Percentiles rank a stretch among this genome's conserved stretches.
These are phyloP conservation scores for Cryptomeria japonica DNA, from an alignment of 75 land plant genomes.

Conservation along the genomic window DNA sequence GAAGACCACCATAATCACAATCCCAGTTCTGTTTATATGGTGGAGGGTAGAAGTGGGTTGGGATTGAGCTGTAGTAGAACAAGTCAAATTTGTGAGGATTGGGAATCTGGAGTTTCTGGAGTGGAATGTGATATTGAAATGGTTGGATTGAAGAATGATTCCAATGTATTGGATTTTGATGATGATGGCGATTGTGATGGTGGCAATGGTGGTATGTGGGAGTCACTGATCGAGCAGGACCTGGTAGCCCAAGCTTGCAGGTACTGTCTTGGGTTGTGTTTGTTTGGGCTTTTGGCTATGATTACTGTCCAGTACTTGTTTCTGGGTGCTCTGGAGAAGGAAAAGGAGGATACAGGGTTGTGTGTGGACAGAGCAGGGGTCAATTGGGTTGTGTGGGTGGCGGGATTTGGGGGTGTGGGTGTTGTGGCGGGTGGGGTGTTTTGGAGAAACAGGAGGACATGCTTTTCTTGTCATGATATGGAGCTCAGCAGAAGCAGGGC, in stretches of 20 bases:
- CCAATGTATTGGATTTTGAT: neutral
- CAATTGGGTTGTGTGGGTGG: too few relatives aligned
- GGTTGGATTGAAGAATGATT: neutral
- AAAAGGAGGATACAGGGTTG: neutral
- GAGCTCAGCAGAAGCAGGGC: conserved; percentile 5
- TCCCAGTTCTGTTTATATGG: neutral
- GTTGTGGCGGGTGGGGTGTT: too few relatives aligned
- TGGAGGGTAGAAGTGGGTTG: neutral
- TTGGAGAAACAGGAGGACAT: neutral
- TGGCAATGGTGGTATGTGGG: neutral
- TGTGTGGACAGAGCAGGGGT: too few relatives aligned
- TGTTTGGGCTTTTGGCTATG: conserved; percentile 4
- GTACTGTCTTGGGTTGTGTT: neutral
- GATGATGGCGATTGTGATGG: neutral
- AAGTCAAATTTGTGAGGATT: neutral
- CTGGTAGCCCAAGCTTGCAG: neutral
- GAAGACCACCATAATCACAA: neutral
- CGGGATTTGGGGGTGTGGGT: too few relatives aligned
- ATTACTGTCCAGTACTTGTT: neutral
- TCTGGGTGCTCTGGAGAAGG: conserved; percentile 3
- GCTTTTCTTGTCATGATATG: conserved; percentile 8
- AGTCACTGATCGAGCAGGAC: neutral
- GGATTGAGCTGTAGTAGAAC: neutral
- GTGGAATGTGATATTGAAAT: neutral
- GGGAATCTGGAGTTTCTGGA: neutral